These are phyloP conservation scores for Komagataella phaffii DNA, from an alignment of 805 yeast species.

Conservation along the genomic window DNA sequence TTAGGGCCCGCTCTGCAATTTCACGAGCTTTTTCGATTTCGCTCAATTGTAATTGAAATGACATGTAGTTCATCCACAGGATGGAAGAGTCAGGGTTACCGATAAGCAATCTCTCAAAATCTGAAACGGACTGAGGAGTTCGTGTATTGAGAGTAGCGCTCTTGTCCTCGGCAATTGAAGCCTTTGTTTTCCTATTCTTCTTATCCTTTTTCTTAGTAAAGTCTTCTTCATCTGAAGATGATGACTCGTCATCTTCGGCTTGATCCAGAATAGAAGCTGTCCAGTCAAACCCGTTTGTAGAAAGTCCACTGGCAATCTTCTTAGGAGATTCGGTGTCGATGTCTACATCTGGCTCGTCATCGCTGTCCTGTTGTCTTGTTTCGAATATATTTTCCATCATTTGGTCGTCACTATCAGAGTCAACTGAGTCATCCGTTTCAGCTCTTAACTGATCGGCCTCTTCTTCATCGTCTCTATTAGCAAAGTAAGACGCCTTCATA, in stretches of 20 bases:
- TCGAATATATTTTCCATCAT: constrained; percentile 22
- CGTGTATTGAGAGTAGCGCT: constrained; percentile 75
- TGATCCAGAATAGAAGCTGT: constrained; percentile 81
- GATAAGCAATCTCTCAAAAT: constrained; percentile 82
- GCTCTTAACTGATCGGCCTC: constrained; percentile 19
- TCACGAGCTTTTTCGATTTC: constrained; percentile 92
- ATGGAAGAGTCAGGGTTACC: constrained; percentile 92
- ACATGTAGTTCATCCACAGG: constrained; percentile 96
- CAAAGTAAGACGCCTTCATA: constrained; percentile 87
- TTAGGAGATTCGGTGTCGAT: constrained; percentile 13
- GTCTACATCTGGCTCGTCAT: constrained; percentile 1
- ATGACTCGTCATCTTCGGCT: constrained; percentile 44
- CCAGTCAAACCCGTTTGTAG: constrained; percentile 92
- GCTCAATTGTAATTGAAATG: constrained; percentile 89
- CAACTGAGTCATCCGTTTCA: constrained; percentile 10
- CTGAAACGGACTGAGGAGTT: constrained; percentile 84
- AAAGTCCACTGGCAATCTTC: constrained; percentile 38
- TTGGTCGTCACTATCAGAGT: constrained; percentile 17
- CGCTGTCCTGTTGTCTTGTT: constrained; percentile 1
- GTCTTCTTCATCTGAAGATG: constrained; percentile 39
- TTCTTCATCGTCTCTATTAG: constrained; percentile 8
- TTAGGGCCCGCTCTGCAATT: constrained; percentile 83
- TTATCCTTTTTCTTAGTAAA: constrained; percentile 24
- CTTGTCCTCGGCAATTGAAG: constrained; percentile 45
- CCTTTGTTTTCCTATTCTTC: constrained; percentile 31